A percentile compares a stretch with the other conserved stretches of the same genome.
These are phyloP conservation scores for Begonia peltatifolia DNA, from an alignment of 306 rosid genomes.

Conservation along the genomic window DNA sequence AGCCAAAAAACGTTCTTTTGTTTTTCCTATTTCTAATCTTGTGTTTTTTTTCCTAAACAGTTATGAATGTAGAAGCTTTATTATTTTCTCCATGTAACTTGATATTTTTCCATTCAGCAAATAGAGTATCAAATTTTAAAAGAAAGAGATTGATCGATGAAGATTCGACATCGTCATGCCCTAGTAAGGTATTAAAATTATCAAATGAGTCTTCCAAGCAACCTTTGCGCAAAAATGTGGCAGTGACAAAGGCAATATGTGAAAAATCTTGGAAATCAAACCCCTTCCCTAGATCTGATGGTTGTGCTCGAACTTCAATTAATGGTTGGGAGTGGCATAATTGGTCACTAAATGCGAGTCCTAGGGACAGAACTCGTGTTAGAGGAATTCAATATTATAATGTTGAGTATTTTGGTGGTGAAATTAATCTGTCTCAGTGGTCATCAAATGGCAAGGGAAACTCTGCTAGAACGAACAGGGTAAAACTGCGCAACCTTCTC, in stretches of 20 bases:
- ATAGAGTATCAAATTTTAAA: conserved; percentile 42
- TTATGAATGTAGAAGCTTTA: too few relatives aligned
- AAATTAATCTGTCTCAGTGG: conserved; percentile 38
- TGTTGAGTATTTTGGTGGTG: conserved; percentile 27
- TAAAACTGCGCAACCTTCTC: conserved; percentile 78
- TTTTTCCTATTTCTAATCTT: too few relatives aligned
- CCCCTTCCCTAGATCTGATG: conserved; percentile 62
- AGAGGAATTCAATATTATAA: conserved; percentile 41
- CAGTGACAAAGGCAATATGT: conserved; percentile 21
- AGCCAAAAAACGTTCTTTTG: too few relatives aligned
- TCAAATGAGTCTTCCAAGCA: conserved; percentile 25
- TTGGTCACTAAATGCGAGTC: conserved; percentile 74
- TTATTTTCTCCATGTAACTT: conserved; percentile 8
- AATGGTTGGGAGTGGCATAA: conserved; percentile 92
- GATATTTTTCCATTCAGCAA: conserved; percentile 29
- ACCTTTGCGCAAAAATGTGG: conserved; percentile 29
- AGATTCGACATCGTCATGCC: conserved; percentile 17
- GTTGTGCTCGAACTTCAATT: conserved; percentile 80
- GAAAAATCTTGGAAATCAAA: conserved; percentile 33
- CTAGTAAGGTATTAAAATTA: conserved; percentile 42
- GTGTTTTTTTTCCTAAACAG: too few relatives aligned
- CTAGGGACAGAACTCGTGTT: conserved; percentile 58
- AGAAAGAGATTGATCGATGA: conserved; percentile 34
- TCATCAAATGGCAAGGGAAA: conserved; percentile 76
- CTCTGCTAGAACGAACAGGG: conserved; percentile 96